Conservation (phyloP, 225 moss, liverwort and hornwort genomes). For the Sphagnum contortum region DNA sequence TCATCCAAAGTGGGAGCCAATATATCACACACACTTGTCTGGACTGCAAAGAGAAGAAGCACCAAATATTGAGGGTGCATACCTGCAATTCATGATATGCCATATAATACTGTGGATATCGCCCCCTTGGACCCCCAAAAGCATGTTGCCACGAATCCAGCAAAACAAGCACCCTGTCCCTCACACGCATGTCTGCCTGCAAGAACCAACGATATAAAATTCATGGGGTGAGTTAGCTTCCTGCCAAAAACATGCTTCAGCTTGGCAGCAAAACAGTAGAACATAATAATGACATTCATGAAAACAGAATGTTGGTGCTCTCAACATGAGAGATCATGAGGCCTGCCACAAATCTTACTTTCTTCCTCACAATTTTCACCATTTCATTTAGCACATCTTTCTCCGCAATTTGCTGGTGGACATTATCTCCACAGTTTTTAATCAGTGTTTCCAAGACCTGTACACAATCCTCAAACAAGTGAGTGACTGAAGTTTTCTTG, state of each 20-base stretch:
- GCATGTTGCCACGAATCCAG: constrained; percentile 54
- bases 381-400: constrained; percentile 52
- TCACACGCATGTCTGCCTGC: constrained; percentile 51
- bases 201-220: not conserved
- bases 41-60: too few species aligned
- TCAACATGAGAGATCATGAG: too few species aligned
- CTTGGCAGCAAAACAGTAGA: not conserved
- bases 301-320: too few species aligned
- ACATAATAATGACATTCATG: not conserved
- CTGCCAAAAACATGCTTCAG: not conserved
- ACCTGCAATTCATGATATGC: constrained; percentile 46
- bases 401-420: constrained; percentile 54
- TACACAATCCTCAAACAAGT: not conserved
- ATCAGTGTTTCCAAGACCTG: constrained; percentile 52
- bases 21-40: too few species aligned
- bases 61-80: constrained; percentile 1
- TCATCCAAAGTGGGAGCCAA: too few species aligned
- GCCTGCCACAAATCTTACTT: constrained; percentile 9
- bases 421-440: constrained; percentile 42
- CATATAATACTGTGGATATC: constrained; percentile 50
- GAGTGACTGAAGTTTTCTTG: not conserved
- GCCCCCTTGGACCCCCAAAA: constrained; percentile 42
- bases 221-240: too few species aligned
- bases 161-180: constrained; percentile 42
- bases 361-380: constrained; percentile 48